Evolutionary conservation across 129 eudicot genomes (phyloP), one percentile per base, ranked within the genome.

Genomic region (Flaveria bidentis): DNA sequence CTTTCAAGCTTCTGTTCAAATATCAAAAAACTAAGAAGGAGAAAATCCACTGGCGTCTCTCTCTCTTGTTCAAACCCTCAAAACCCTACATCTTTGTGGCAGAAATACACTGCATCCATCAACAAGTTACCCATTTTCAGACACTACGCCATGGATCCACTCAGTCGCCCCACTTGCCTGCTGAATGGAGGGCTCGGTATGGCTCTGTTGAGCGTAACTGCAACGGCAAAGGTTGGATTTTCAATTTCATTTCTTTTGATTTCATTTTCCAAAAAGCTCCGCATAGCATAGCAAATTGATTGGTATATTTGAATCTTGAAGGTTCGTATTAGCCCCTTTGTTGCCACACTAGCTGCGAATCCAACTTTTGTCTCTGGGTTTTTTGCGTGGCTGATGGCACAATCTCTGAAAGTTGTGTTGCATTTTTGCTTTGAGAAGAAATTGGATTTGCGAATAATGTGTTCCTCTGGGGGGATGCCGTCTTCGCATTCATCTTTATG

Each of bases 401-500:
- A 93, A 52, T 88, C 96, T 23, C 16, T 85, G 82, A 93, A 93
- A 69, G 85, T 93, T 28, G 71, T 90, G 58, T 85, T 93, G 87
- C 88, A 93, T 50, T 93, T 90, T 69, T 81, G 79, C 78, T 89
- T 93, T 20, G 96, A 93, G 78, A 90, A 76, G 87, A 93, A 85
- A 67, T 87, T 92, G 91, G 89, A 93, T 81, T 81, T 88, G 67
- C 86, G 88, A 75, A 77, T 90, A 47, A 77, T 93, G 86, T 90
- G 83, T 72, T 80, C 97, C 9, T 93, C 95, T 4, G 98, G 98
- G 55, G 98, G 98, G 4, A 93, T 93, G 98, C 98, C 98, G 6
- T 93, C 98, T 33, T 93, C 98, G 3, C 98, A 93, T 61, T 83
- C 96, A 5, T 96, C 98, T 52, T 81, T 93, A 76, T 90, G 97